These are phyloP conservation scores for Aureococcus anophagefferens DNA, from an alignment of 108 stramenopile genomes.

Conservation along the genomic window DNA sequence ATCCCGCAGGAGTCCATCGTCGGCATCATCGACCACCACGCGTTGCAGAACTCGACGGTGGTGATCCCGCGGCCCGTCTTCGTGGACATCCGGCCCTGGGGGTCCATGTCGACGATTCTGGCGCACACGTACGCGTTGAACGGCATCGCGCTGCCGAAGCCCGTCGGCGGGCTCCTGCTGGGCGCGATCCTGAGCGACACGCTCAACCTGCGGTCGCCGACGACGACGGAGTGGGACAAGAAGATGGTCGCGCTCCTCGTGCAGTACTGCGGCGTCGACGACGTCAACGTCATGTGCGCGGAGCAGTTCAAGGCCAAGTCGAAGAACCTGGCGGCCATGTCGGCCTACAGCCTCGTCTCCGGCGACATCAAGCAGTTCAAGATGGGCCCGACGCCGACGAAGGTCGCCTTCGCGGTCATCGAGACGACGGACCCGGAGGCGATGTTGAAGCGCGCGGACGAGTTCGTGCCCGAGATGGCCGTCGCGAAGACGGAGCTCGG, in stretches of 20 bases:
- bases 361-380: constrained; percentile 63
- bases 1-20: constrained; percentile 51
- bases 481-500: constrained; percentile 16
- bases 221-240: constrained; percentile 62
- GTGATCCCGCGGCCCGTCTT: constrained; percentile 61
- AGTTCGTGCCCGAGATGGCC: constrained; percentile 13
- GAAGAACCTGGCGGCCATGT: constrained; percentile 15
- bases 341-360: constrained; percentile 21
- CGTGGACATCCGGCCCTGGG: constrained; percentile 67
- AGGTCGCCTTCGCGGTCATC: constrained; percentile 60
- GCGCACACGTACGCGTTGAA: constrained; percentile 52
- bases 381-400: constrained; percentile 36
- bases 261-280: constrained; percentile 47
- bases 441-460: constrained; percentile 12
- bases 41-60: constrained; percentile 58
- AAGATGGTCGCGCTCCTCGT: constrained; percentile 59
- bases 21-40: constrained; percentile 71
- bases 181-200: constrained; percentile 63
- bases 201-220: constrained; percentile 55
- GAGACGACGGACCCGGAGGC: constrained; percentile 58
- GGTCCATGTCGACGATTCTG: constrained; percentile 56
- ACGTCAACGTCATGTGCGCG: constrained; percentile 48
- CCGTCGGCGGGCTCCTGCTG: constrained; percentile 49
- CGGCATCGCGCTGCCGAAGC: constrained; percentile 25
- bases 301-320: constrained; percentile 62